Evolutionary conservation across 805 yeast species (phyloP), one percentile per base, ranked within the genome.

Genomic region (Wickerhamomyces silvicola): DNA sequence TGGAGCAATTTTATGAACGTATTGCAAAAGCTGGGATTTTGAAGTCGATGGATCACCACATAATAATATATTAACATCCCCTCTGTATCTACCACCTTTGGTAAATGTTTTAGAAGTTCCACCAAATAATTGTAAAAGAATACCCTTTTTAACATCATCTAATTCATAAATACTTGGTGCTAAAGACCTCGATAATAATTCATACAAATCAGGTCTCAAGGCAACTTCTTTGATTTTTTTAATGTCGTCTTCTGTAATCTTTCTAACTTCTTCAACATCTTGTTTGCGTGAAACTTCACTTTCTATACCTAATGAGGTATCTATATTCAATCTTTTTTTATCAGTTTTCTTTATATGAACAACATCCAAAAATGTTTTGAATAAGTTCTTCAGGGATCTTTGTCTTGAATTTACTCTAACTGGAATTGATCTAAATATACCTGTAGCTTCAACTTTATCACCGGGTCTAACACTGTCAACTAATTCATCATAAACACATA

Each of bases 31-130:
- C 59, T 92, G 99, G 3, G 98, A 92, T 56, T 92, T 92, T 10
- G 97, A 79, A 2, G 99, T 92, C 8, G 97, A 90, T 2, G 99
- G 99, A 56, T 92, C 99, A 46, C 99, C 99, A 64, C 97, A 90
- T 26, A 92, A 66, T 35, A 92, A 62, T 30, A 92, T 70, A 52
- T 92, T 92, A 39, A 92, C 78, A 54, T 92, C 99, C 29, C 99
- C 99, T 66, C 99, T 75, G 56, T 88, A 90, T 41, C 86, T 70
- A 3, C 97, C 97, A 48, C 97, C 95, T 56, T 87, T 88, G 23
- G 68, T 64, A 57, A 90, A 86, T 2, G 75, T 73, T 58, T 92
- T 92, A 50, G 90, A 86, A 11, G 97, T 75, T 36, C 99, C 99
- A 13, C 98, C 97, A 58, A 92, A 92, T 33, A 92, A 64, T 59